Evolutionary conservation across 345 rosid species (phyloP), one percentile per base, ranked within the genome.

Genomic region (thale cress (Arabidopsis thaliana)): DNA sequence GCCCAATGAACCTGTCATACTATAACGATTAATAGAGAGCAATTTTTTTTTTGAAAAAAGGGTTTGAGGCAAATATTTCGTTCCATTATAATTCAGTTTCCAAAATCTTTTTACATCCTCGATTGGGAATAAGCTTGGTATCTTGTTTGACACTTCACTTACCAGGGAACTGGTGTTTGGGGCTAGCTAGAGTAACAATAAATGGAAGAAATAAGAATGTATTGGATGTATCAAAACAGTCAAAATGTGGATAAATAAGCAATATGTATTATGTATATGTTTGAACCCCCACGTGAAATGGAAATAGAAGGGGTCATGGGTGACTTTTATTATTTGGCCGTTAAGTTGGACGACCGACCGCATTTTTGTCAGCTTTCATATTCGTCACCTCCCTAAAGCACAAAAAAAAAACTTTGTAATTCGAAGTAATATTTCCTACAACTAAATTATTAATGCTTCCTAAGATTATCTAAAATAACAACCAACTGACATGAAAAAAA

Each of bases 291-390:
- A 76, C 69, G 32, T 67, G 62, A 75, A 67, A 75, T n/a, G 42
- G 3, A 64, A 68, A 59, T 32, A 48, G 62, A 59, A 75, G 20
- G 20, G 20, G 4, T 28, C 32, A 3, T 53, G 33, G 61, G 59
- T 56, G 12, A 58, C 34, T 74, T 74, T 49, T 14, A 66, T 67
- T 59, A 67, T 59, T 40, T 22, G 73, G 73, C 69, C 69, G 69
- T 36, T 76, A 33, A 60, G 9, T 52, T 76, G 52, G 75, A 76
- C 75, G 75, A 76, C 70, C 70, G 75, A 76, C 80, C 58, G 50
- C 69, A 68, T 10, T 45, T 60, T 76, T 68, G 63, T 59, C 65
- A 20, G 14, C 53, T 41, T 32, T 32, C 1, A 44, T 44, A 16
- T 40, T 37, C 6, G 23, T n/a, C 24, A 23, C 24, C 11, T 48